phyloP scores from a whole-genome alignment of 2,329 filamentous ascomycete genomes.

The Colletotrichum musae region DNA sequence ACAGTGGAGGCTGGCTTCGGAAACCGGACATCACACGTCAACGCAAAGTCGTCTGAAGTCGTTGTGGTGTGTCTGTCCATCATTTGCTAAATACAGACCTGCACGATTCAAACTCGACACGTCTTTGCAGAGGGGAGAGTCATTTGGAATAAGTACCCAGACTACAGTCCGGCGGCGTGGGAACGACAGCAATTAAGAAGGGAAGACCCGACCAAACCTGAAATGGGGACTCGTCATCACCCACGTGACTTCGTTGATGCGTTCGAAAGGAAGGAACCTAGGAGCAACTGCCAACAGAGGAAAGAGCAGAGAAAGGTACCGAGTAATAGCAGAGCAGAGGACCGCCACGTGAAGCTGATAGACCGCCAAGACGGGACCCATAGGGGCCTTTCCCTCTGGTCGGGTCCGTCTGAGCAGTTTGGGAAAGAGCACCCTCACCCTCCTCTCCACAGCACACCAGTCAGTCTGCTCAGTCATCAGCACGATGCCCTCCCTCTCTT shows the following conservation, averaged over 20 bases:
- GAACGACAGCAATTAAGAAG: conserved; percentile 23
- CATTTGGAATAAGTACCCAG: conserved; percentile 22
- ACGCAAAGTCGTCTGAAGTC: conserved; percentile 23
- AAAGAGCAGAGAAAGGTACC: no score
- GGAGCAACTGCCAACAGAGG: neutral
- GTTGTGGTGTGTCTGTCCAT: conserved; percentile 8
- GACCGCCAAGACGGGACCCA: conserved; percentile 35
- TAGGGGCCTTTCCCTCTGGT: conserved; percentile 22
- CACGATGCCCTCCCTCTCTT: neutral
- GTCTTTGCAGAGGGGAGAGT: conserved; percentile 18
- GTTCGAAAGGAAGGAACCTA: neutral
- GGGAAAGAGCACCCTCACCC: conserved; percentile 1
- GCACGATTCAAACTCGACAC: conserved; percentile 30
- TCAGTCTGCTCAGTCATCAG: neutral
- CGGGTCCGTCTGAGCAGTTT: conserved; percentile 19
- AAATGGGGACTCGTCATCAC: conserved; percentile 35
- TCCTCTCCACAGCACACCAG: neutral
- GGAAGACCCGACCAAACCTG: conserved; percentile 31
- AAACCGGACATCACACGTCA: neutral
- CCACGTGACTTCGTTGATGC: conserved; percentile 15
- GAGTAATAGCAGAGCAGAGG: neutral
- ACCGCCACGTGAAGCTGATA: conserved; percentile 16
- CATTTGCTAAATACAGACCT: conserved; percentile 34
- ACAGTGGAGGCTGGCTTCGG: neutral
- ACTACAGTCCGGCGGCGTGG: neutral